phyloP scores from a whole-genome alignment of 2,329 filamentous ascomycete genomes.

The Stenocarpella maydis region DNA sequence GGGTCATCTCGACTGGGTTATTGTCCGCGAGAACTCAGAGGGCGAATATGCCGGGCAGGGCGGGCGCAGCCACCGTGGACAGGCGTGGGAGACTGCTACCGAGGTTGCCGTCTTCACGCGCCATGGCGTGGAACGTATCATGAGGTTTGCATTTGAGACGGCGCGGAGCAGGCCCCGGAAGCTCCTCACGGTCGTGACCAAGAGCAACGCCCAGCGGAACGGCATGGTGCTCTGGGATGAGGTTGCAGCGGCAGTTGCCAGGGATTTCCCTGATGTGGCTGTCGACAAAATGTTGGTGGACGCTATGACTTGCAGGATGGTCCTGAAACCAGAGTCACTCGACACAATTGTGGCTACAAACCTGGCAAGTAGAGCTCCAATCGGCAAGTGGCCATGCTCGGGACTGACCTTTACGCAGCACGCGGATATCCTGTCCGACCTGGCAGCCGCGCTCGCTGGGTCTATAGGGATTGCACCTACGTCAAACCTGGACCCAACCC shows the following conservation, averaged over 20 bases:
- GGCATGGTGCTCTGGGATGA: slow-evolving; percentile 76
- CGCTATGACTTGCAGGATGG: slow-evolving; percentile 59
- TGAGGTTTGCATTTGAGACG: slow-evolving; percentile 70
- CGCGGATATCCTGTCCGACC: slow-evolving; percentile 71
- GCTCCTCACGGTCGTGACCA: slow-evolving; percentile 69
- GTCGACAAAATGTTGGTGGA: slow-evolving; percentile 72
- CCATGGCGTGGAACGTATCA: slow-evolving; percentile 65
- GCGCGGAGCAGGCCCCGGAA: slow-evolving; percentile 61
- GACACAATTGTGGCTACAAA: slow-evolving; percentile 73
- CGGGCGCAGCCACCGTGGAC: slow-evolving; percentile 63
- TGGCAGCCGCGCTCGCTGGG: slow-evolving; percentile 72
- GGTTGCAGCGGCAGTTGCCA: slow-evolving; percentile 61
- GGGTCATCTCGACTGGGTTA: slow-evolving; percentile 70
- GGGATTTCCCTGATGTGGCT: slow-evolving; percentile 66
- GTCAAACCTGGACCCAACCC: slow-evolving; percentile 66
- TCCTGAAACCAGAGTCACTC: slow-evolving; percentile 63
- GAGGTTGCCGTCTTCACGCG: slow-evolving; percentile 71
- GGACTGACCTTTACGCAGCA: slow-evolving; percentile 38
- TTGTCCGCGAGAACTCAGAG: slow-evolving; percentile 72
- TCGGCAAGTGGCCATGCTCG: background rate
- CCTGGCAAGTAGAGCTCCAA: slow-evolving; percentile 45
- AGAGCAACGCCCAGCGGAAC: slow-evolving; percentile 71
- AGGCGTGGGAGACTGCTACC: slow-evolving; percentile 67
- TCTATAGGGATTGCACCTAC: slow-evolving; percentile 75
- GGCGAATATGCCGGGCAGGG: slow-evolving; percentile 72